Percentiles rank a stretch among this genome's conserved stretches.
Evolutionary conservation across 148 eudicot species (phyloP).

Genomic region (Pouteria glomerata): DNA sequence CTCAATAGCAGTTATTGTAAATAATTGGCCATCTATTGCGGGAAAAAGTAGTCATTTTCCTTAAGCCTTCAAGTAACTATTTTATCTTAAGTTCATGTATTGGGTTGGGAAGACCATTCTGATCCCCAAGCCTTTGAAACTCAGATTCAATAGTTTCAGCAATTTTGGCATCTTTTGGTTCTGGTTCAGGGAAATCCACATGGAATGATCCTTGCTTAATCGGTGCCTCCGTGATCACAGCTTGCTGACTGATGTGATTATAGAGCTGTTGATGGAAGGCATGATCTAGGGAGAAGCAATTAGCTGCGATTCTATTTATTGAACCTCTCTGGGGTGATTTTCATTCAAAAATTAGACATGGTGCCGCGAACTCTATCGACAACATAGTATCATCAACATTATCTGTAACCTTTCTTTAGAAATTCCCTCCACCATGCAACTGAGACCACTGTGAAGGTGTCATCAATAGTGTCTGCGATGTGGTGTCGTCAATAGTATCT

Average conservation of each 20-base stretch:
- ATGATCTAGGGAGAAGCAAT: slow-evolving; percentile 75
- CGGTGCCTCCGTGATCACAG: slow-evolving; percentile 31
- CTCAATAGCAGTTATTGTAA: slow-evolving; percentile 2
- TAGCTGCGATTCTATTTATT: slow-evolving; percentile 46
- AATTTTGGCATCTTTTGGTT: slow-evolving; percentile 60
- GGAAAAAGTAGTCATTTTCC: background rate
- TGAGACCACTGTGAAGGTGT: too few relatives aligned
- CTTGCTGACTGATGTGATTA: slow-evolving; percentile 52
- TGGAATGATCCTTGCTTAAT: slow-evolving; percentile 76
- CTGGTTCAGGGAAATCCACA: slow-evolving; percentile 72
- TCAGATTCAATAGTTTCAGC: slow-evolving; percentile 74
- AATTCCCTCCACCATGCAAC: too few relatives aligned
- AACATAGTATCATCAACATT: too few relatives aligned
- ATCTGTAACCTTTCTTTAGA: too few relatives aligned
- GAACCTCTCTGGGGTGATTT: too few relatives aligned
- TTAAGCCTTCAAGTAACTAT: slow-evolving; percentile 34
- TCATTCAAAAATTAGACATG: too few relatives aligned
- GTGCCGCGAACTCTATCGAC: too few relatives aligned
- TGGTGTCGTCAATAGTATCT: too few relatives aligned
- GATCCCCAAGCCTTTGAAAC: slow-evolving; percentile 57
- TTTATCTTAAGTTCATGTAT: slow-evolving; percentile 41
- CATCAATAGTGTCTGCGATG: too few relatives aligned
- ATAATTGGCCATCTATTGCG: background rate
- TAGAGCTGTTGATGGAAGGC: slow-evolving; percentile 68
- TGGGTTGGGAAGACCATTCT: slow-evolving; percentile 43